Evolutionary conservation across 2,329 filamentous ascomycete species (phyloP), one percentile per base, ranked within the genome.

Genomic region (Paecilomyces sp.): DNA sequence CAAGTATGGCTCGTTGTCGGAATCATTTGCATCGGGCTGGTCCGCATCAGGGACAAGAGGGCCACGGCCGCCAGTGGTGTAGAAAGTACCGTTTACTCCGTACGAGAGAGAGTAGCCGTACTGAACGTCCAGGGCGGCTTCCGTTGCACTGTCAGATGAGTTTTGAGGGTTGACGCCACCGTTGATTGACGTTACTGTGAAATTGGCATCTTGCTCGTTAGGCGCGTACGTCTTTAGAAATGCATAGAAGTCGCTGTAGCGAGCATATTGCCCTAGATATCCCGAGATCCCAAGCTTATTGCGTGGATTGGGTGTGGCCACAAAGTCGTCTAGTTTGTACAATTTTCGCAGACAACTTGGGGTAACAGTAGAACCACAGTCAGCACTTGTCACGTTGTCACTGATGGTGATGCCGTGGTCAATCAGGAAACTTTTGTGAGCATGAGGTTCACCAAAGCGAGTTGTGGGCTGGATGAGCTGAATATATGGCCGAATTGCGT

Each of bases 391-490:
- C 22, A 68, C 66, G 41, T 64, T 64, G 1, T 62, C 61, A 15
- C 57, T 36, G 2, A 62, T 59, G 0, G 63, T 60, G 34, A 64
- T 30, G 6, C 65, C 58, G 13, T 57, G 41, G 36, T 64, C 67
- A 22, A 71, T 59, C 12, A 76, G 68, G 6, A 72, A 71, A 28
- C 70, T 76, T 53, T 65, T 68, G 59, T 82, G 78, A 1, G 79
- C 65, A 31, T 69, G 71, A 24, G 82, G 76, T 58, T 80, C 75
- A 18, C 83, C 82, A 60, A 88, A 89, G 47, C 82, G 79, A 3
- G 84, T 88, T 0, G 86, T 88, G 0, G 86, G 86, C 70, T 88
- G 84, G 55, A 89, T 83, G 67, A 88, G 79, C 60, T 84, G 82
- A 60, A 89, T 79, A 65, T 85, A 78, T 52, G 76, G 66, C 57